Percentiles rank a stretch among this genome's conserved stretches.
phyloP scores from a whole-genome alignment of 495 filamentous ascomycete species.

The Oleoguttula mirabilis region DNA sequence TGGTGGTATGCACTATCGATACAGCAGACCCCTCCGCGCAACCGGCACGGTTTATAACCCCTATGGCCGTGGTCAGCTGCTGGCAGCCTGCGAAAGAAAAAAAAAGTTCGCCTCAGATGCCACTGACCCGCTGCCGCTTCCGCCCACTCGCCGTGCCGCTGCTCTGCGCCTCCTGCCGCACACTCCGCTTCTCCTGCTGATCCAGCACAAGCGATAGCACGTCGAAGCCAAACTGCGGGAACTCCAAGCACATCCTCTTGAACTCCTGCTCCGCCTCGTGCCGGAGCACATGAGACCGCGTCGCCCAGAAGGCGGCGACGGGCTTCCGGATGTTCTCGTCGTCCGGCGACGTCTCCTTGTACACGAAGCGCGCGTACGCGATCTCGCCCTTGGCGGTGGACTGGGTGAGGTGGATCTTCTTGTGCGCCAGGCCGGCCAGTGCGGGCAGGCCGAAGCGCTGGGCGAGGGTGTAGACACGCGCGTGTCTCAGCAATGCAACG shows the following conservation, averaged over 20 bases:
- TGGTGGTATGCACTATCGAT: too few species aligned
- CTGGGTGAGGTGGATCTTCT: constrained; percentile 81
- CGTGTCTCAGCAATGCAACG: constrained; percentile 70
- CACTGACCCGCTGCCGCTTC: constrained; percentile 36
- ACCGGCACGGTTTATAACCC: too few species aligned
- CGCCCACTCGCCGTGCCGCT: constrained; percentile 28
- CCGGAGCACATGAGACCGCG: constrained; percentile 63
- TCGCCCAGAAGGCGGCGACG: constrained; percentile 84
- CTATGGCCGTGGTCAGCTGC: too few species aligned
- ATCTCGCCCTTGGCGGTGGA: constrained; percentile 79
- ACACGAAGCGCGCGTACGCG: constrained; percentile 80
- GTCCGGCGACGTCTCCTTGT: constrained; percentile 55
- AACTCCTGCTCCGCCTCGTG: constrained; percentile 77
- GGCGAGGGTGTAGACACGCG: constrained; percentile 76
- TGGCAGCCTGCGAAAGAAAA: too few species aligned
- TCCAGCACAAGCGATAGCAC: constrained; percentile 63
- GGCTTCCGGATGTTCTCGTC: constrained; percentile 68
- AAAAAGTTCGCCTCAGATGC: too few species aligned
- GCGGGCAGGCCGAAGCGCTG: constrained; percentile 61
- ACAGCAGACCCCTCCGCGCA: too few species aligned
- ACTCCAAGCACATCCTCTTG: constrained; percentile 69
- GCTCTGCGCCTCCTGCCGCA: constrained; percentile 25
- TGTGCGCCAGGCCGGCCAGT: constrained; percentile 67
- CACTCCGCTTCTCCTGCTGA: constrained; percentile 46
- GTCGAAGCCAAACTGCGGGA: constrained; percentile 82